Conservation (phyloP, 2,329 filamentous ascomycete genomes). For the Aureobasidium sp. region DNA sequence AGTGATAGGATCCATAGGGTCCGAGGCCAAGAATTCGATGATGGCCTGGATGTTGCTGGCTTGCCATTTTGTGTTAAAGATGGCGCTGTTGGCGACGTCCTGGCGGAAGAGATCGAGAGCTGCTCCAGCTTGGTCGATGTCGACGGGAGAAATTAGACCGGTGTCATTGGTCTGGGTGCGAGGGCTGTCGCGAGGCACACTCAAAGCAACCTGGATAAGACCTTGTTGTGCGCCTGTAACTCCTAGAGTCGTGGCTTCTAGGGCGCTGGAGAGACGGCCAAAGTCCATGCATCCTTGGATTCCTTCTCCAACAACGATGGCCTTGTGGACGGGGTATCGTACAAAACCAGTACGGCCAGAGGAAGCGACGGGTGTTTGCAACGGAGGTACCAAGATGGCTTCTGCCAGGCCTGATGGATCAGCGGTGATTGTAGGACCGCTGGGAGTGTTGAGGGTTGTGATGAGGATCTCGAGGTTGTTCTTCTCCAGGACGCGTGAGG, state of each 20-base stretch:
- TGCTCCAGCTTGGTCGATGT: conserved; percentile 55
- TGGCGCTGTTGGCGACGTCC: conserved; percentile 28
- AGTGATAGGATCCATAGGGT: conserved; percentile 8
- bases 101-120: conserved; percentile 47
- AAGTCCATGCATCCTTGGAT: conserved; percentile 58
- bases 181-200: conserved; percentile 38
- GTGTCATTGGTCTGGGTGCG: conserved; percentile 19
- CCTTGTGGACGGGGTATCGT: conserved; percentile 76
- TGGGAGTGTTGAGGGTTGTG: conserved; percentile 45
- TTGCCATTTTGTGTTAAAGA: conserved; percentile 31
- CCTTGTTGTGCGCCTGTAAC: conserved; percentile 31
- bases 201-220: conserved; percentile 51
- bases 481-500: conserved; percentile 55
- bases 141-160: conserved; percentile 44
- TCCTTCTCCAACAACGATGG: conserved; percentile 66
- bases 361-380: conserved; percentile 61
- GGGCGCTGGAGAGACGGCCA: conserved; percentile 31
- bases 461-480: conserved; percentile 59
- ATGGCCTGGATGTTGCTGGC: conserved; percentile 25
- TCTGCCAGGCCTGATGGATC: conserved; percentile 46
- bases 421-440: conserved; percentile 25
- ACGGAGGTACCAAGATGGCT: conserved; percentile 63
- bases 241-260: conserved; percentile 18
- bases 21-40: conserved; percentile 23
- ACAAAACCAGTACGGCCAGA: conserved; percentile 60